These are phyloP conservation scores for Heliocybe sulcata DNA, from an alignment of 1,284 basidiomycete species.

Conservation along the genomic window DNA sequence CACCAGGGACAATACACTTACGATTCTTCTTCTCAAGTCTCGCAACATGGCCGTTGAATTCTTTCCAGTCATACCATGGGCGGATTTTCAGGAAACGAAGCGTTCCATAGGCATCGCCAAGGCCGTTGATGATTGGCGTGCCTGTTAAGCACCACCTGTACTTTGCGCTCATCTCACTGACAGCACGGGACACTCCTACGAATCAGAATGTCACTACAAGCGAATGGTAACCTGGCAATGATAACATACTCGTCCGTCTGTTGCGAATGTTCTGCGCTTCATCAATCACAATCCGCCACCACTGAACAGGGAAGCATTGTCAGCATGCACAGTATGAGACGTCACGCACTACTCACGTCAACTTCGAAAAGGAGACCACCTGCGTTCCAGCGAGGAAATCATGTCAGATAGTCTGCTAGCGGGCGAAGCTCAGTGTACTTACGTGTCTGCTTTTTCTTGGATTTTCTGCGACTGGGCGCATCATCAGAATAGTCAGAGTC, in stretches of 20 bases:
- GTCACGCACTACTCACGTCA: constrained; percentile 24
- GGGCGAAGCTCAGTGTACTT: background rate
- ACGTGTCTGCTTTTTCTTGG: constrained; percentile 20
- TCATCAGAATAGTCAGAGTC: constrained; percentile 24
- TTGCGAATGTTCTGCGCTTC: constrained; percentile 53
- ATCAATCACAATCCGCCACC: constrained; percentile 45
- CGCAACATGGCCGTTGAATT: constrained; percentile 38
- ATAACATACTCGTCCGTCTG: constrained; percentile 34
- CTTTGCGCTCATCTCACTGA: constrained; percentile 32
- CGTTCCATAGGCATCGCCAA: constrained; percentile 42
- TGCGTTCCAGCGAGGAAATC: constrained; percentile 11
- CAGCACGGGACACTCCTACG: constrained; percentile 38
- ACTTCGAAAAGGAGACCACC: constrained; percentile 41
- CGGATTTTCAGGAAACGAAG: constrained; percentile 39
- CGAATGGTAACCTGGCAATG: background rate
- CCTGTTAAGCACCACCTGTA: constrained; percentile 43
- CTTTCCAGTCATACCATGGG: constrained; percentile 34
- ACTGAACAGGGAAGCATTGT: constrained; percentile 20
- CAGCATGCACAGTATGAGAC: background rate
- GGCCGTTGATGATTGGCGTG: constrained; percentile 49
- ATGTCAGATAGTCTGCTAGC: constrained; percentile 3
- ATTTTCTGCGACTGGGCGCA: constrained; percentile 9
- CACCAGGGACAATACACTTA: constrained; percentile 12
- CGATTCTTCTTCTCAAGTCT: constrained; percentile 36
- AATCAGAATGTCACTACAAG: constrained; percentile 3